Evolutionary conservation across 1,284 basidiomycete species (phyloP).

Genomic region (Puccinia polysora): DNA sequence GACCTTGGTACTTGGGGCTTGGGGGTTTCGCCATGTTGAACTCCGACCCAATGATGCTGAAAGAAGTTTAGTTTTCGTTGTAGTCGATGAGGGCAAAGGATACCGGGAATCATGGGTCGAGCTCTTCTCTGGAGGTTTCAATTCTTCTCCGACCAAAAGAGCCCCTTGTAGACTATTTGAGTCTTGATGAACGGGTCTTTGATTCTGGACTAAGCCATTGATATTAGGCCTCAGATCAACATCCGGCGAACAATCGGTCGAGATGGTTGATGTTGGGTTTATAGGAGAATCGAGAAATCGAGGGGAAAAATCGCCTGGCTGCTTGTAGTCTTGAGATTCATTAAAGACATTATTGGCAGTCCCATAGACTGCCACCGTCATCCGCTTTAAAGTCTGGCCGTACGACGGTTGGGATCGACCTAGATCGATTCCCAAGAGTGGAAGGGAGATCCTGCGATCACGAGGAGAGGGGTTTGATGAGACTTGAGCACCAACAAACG

Average conservation of each 20-base stretch:
- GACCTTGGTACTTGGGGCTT: not conserved
- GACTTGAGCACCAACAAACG: not conserved
- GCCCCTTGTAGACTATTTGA: no score
- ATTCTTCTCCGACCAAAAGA: no score
- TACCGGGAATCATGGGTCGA: not conserved
- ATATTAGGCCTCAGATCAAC: no score
- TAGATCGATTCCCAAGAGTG: slow-evolving; percentile 22
- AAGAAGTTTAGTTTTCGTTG: not conserved
- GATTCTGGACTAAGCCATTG: no score
- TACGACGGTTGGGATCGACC: slow-evolving; percentile 32
- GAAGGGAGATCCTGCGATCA: slow-evolving; percentile 33
- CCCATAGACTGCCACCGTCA: slow-evolving; percentile 32
- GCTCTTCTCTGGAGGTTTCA: not conserved
- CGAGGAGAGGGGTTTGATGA: not conserved
- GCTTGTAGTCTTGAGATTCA: not conserved
- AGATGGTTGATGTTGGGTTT: no score
- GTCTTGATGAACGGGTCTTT: no score
- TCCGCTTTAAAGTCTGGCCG: slow-evolving; percentile 38
- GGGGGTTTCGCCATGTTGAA: not conserved
- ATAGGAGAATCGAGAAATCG: no score
- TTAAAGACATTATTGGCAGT: slow-evolving; percentile 13
- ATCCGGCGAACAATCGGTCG: no score
- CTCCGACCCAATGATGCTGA: not conserved
- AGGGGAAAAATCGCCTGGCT: not conserved
- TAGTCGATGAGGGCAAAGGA: not conserved